Conservation (phyloP, 2,329 filamentous ascomycete genomes). For the Drechslera avenae region DNA sequence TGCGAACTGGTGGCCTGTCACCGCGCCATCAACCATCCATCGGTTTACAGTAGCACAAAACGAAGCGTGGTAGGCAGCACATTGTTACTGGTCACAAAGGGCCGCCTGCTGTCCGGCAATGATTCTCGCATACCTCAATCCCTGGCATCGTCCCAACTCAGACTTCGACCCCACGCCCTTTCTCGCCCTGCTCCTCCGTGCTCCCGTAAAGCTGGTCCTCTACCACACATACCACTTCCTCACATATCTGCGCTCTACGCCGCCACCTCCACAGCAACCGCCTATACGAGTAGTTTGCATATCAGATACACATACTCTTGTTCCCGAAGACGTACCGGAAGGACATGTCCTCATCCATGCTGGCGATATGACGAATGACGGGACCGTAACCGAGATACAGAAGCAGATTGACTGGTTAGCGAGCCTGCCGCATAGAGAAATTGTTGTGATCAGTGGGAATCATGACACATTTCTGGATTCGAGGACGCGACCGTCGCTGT, state of each 20-base stretch:
- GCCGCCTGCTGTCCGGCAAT: conserved; percentile 21
- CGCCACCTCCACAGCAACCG: conserved; percentile 61
- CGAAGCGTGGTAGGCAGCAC: no score
- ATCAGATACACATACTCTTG: conserved; percentile 81
- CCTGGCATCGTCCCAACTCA: conserved; percentile 32
- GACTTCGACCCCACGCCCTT: conserved; percentile 55
- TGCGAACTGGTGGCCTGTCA: conserved; percentile 5
- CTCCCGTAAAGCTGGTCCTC: conserved; percentile 69
- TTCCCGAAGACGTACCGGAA: conserved; percentile 64
- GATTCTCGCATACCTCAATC: conserved; percentile 36
- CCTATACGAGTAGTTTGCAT: conserved; percentile 82
- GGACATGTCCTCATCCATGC: conserved; percentile 90
- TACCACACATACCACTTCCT: conserved; percentile 68
- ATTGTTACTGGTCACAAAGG: not conserved
- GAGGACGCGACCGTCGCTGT: conserved; percentile 58
- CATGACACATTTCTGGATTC: conserved; percentile 87
- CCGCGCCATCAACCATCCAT: conserved; percentile 2
- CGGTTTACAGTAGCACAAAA: conserved; percentile 2
- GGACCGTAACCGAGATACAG: conserved; percentile 76
- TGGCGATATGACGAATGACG: conserved; percentile 79
- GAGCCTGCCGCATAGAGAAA: conserved; percentile 74
- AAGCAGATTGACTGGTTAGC: conserved; percentile 83
- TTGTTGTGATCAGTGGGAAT: conserved; percentile 84
- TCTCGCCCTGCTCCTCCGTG: conserved; percentile 67
- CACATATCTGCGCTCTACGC: conserved; percentile 69